Percentiles rank a stretch among this genome's conserved stretches.
These are phyloP conservation scores for Albizia julibrissin DNA, from an alignment of 306 rosid species.

Conservation along the genomic window DNA sequence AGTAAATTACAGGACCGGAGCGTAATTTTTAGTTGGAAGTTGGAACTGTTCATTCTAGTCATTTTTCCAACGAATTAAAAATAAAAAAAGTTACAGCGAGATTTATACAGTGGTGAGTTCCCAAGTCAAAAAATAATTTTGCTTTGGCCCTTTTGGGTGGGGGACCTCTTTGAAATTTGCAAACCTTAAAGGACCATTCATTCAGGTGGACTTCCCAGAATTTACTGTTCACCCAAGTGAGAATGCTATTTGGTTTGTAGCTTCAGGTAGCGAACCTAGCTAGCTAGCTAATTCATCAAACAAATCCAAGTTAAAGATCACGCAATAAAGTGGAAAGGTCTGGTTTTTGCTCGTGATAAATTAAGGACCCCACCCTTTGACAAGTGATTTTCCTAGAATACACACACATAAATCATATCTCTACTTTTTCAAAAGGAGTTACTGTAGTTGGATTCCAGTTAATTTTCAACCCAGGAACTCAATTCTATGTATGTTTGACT, in stretches of 20 bases:
- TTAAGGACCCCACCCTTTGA: neutral
- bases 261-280: neutral
- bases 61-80: neutral
- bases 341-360: neutral
- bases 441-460: constrained; percentile 9
- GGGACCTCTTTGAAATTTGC: constrained; percentile 1
- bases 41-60: neutral
- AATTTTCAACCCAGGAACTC: neutral
- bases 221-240: neutral
- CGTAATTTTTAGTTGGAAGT: neutral
- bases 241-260: neutral
- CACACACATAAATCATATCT: neutral
- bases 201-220: neutral
- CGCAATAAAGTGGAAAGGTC: neutral
- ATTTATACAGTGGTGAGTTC: neutral
- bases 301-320: neutral
- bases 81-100: neutral
- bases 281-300: neutral
- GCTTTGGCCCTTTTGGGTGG: neutral
- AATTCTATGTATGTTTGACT: neutral
- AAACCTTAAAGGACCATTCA: constrained; percentile 6
- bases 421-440: neutral
- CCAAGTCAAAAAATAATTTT: neutral
- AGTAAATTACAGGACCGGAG: too few species aligned
- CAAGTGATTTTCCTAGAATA: neutral